Evolutionary conservation across 2,329 filamentous ascomycete species (phyloP), one percentile per base, ranked within the genome.

Genomic region (Phyllosticta citriasiana): DNA sequence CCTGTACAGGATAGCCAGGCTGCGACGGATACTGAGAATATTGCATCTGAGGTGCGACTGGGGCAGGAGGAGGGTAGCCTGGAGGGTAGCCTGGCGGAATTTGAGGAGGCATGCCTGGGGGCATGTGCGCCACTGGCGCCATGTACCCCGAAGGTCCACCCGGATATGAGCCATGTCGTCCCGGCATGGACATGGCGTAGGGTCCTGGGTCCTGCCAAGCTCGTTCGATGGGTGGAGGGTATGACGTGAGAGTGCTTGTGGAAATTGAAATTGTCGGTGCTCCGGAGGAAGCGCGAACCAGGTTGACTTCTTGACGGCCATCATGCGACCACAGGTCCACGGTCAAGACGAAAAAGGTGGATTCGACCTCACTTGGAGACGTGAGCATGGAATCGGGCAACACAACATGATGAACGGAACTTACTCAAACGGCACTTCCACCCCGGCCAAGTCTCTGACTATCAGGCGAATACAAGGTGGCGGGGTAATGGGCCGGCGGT

Each of bases 401-500:
- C 10, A n/a, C 51, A 53, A 19, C 1, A 4, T 24, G 6, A 51
- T 10, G 25, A 57, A 3, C 9, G 53, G n/a, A 66, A 58, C 71
- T 70, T 80, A 93, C 89, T 88, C 90, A 77, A 87, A 87, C 72
- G 94, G 88, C 53, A 96, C 83, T 72, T 96, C 91, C 69, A 90
- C 86, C 24, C 88, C 87, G 0, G 89, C 75, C 52, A 82, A 78
- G 73, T 97, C 90, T 64, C 82, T 85, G 57, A 97, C 87, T 50
- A 94, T 81, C 12, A 97, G 82, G 65, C 88, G 84, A 58, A 97
- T 88, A 74, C 93, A 97, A 2, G 94, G 93, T 24, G 94, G 94
- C 14, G 94, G 93, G 27, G 94, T 97, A 68, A 99, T 97, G 26
- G 94, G 94, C 65, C 94, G 84, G 66, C 94, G 89, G 74, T 99